phyloP scores from a whole-genome alignment of 371 early-diverging fungal genomes.

The Lichtheimia ramosa region DNA sequence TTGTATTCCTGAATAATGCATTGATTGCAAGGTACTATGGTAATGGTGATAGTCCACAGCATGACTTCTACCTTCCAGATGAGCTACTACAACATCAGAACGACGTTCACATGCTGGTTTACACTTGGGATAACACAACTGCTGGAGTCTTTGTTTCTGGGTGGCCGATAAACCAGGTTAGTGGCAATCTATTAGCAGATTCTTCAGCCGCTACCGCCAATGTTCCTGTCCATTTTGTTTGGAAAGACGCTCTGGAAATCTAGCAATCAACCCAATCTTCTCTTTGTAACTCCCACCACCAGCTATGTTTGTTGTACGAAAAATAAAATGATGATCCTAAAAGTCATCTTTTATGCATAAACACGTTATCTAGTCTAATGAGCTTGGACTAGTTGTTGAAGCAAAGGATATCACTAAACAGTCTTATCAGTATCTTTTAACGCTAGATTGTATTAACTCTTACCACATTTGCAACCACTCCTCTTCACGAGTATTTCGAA shows the following conservation, averaged over 20 bases:
- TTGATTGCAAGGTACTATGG: slow-evolving; percentile 76
- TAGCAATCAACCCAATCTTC: too few species aligned
- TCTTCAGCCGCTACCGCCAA: too few species aligned
- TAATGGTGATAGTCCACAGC: slow-evolving; percentile 72
- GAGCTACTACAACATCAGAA: slow-evolving; percentile 40
- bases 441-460: slow-evolving; percentile 3
- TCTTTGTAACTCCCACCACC: too few species aligned
- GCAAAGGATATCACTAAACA: slow-evolving; percentile 17
- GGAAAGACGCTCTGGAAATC: too few species aligned
- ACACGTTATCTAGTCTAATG: too few species aligned
- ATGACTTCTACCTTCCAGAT: slow-evolving; percentile 74
- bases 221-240: too few species aligned
- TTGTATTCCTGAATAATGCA: slow-evolving; percentile 61
- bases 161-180: slow-evolving; percentile 39
- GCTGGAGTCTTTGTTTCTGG: slow-evolving; percentile 34
- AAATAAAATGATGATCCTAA: too few species aligned
- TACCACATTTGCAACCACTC: slow-evolving; percentile 52
- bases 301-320: too few species aligned
- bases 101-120: slow-evolving; percentile 38
- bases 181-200: slow-evolving; percentile 11
- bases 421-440: neutral
- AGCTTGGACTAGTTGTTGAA: slow-evolving; percentile 5
- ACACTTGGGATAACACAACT: slow-evolving; percentile 40
- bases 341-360: too few species aligned
- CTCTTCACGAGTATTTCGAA: slow-evolving; percentile 39